These are phyloP conservation scores for Nemania bipapillata DNA, from an alignment of 2,329 filamentous ascomycete species.

Conservation along the genomic window DNA sequence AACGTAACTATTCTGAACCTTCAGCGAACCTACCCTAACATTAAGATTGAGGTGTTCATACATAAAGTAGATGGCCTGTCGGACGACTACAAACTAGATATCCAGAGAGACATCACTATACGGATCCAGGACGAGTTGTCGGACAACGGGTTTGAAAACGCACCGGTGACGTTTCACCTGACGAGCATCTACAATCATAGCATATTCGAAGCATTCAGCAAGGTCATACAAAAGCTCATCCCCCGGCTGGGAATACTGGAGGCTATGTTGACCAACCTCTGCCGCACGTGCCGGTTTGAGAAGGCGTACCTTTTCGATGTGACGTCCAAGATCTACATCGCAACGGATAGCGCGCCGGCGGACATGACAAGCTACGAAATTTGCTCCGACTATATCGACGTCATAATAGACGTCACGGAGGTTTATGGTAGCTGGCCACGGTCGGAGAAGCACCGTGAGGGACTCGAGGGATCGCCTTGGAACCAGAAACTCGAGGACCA, in stretches of 20 bases:
- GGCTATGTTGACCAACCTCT: constrained; percentile 91
- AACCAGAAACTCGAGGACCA: constrained; percentile 72
- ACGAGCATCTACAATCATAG: constrained; percentile 99
- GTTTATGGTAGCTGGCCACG: constrained; percentile 84
- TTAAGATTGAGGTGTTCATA: constrained; percentile 98
- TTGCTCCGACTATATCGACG: constrained; percentile 97
- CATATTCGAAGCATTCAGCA: constrained; percentile 97
- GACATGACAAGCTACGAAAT: constrained; percentile 98
- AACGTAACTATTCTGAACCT: constrained; percentile 90
- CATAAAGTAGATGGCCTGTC: constrained; percentile 98
- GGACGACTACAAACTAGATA: constrained; percentile 95
- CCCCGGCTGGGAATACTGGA: constrained; percentile 93
- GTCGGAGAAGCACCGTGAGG: constrained; percentile 64
- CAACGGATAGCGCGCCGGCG: constrained; percentile 90
- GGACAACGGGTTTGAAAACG: constrained; percentile 92
- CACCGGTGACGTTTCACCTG: constrained; percentile 91
- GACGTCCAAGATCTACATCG: constrained; percentile 97
- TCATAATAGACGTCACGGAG: constrained; percentile 96
- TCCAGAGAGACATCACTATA: constrained; percentile 95
- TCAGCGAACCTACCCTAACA: constrained; percentile 86
- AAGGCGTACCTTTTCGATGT: constrained; percentile 99
- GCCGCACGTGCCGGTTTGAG: constrained; percentile 92
- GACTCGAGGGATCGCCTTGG: constrained; percentile 70
- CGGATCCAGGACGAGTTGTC: constrained; percentile 95
- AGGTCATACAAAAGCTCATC: constrained; percentile 97